Percentiles rank a stretch among this genome's conserved stretches.
Evolutionary conservation across 2,329 filamentous ascomycete species (phyloP).

Genomic region (Trichophyton schoenleinii): DNA sequence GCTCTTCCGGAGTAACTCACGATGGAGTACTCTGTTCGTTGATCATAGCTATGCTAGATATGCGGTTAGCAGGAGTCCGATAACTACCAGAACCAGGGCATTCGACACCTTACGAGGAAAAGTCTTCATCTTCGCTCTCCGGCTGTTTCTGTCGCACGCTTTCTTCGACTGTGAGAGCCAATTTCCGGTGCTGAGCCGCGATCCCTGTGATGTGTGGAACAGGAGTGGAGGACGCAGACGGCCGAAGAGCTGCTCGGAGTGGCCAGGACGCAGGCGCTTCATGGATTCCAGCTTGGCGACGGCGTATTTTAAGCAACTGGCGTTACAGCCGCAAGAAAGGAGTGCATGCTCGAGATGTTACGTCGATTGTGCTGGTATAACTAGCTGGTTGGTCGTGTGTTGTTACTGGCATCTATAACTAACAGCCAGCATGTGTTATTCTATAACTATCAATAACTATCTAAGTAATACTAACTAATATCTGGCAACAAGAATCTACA

Average conservation of each 20-base stretch:
- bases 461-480: no score
- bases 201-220: constrained; percentile 1
- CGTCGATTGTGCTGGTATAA: neutral
- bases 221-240: neutral
- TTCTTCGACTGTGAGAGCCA: neutral
- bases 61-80: no score
- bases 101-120: neutral
- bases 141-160: neutral
- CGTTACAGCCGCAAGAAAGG: neutral
- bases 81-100: no score
- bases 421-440: no score
- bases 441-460: no score
- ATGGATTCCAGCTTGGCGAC: neutral
- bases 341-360: neutral
- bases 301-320: neutral
- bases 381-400: no score
- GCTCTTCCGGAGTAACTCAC: neutral
- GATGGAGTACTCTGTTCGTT: neutral
- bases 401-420: no score
- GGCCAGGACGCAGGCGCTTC: neutral
- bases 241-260: neutral
- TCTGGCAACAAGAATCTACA: no score
- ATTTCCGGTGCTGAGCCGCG: neutral
- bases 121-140: neutral
- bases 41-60: neutral